These are phyloP conservation scores for Metschnikowia henanensis DNA, from an alignment of 805 yeast genomes.

Conservation along the genomic window DNA sequence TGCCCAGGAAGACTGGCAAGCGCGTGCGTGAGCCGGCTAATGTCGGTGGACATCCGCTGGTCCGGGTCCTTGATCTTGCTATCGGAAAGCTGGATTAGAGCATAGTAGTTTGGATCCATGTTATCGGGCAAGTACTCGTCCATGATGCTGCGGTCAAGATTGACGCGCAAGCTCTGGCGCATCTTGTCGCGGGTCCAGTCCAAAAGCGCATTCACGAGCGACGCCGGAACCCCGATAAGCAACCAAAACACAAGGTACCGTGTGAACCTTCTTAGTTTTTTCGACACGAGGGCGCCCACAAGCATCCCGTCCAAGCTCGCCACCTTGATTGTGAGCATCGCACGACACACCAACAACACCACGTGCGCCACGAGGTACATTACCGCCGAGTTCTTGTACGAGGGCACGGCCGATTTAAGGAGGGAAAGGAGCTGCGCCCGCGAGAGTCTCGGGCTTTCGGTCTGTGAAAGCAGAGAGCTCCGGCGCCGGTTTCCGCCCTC, in stretches of 20 bases:
- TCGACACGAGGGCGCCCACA: slow-evolving; percentile 78
- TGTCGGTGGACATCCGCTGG: slow-evolving; percentile 80
- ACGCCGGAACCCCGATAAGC: slow-evolving; percentile 82
- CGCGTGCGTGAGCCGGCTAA: slow-evolving; percentile 69
- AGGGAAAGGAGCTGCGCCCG: slow-evolving; percentile 31
- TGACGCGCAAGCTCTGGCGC: slow-evolving; percentile 57
- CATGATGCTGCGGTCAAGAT: slow-evolving; percentile 63
- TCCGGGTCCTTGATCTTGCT: slow-evolving; percentile 68
- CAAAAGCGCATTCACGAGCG: slow-evolving; percentile 72
- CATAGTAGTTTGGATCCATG: slow-evolving; percentile 70
- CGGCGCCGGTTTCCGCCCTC: slow-evolving; percentile 12
- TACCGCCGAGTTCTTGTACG: slow-evolving; percentile 28
- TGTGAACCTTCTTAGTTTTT: slow-evolving; percentile 62
- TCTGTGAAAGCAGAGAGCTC: slow-evolving; percentile 10
- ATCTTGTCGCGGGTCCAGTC: slow-evolving; percentile 58
- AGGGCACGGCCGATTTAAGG: slow-evolving; percentile 38
- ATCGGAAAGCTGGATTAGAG: slow-evolving; percentile 59
- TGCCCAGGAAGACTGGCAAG: slow-evolving; percentile 79
- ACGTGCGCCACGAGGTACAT: slow-evolving; percentile 52
- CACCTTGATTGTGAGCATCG: slow-evolving; percentile 73
- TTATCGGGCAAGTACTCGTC: slow-evolving; percentile 70
- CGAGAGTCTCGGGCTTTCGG: slow-evolving; percentile 27
- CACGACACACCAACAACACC: slow-evolving; percentile 60
- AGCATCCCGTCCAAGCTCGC: slow-evolving; percentile 85
- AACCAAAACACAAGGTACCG: slow-evolving; percentile 73